Evolutionary conservation across 1,284 basidiomycete species (phyloP), one percentile per base, ranked within the genome.

Genomic region (Omphalotus olearius): DNA sequence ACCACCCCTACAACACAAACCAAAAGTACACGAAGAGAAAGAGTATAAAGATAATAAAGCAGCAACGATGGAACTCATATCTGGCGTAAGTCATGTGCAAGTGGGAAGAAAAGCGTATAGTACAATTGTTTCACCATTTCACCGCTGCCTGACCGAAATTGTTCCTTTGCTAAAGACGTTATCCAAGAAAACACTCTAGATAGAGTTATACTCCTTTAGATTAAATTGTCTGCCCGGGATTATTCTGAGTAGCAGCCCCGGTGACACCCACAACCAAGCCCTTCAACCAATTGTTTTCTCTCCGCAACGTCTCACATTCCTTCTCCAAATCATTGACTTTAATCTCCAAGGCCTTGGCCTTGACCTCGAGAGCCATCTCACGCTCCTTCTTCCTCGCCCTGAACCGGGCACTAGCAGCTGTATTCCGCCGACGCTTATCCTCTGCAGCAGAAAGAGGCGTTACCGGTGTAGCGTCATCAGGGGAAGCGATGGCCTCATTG

Each of bases 311-410:
- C 63, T 93, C 91, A 69, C 95, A 96, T 69, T 98, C 94, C 60
- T 90, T 82, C 69, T 95, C 89, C 6, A 98, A 78, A 61, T 91
- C 87, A 44, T 75, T 76, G 9, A 98, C 89, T 52, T 90, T 83
- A 1, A 74, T 74, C 66, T 94, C 88, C 17, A 98, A 78, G 63
- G 97, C 93, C 71, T 94, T 94, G 16, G 91, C 86, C 63, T 87
- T 86, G 45, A 78, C 78, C 71, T 99, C 96, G n/a, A 99, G 74
- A 9, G 93, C 94, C n/a, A 88, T 89, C 73, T 99, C 96, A 17
- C 97, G 80, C 70, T 98, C 93, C 79, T 99, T 99, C 80, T 99
- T 99, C 82, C 99, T 99, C 63, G 94, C 73, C 53, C 96, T 80
- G 81, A 99, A 99, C 14, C 96, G 89, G 16, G 95, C 95, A 53